phyloP scores from a whole-genome alignment of 1,284 basidiomycete genomes.

The Cerioporus squamosus region DNA sequence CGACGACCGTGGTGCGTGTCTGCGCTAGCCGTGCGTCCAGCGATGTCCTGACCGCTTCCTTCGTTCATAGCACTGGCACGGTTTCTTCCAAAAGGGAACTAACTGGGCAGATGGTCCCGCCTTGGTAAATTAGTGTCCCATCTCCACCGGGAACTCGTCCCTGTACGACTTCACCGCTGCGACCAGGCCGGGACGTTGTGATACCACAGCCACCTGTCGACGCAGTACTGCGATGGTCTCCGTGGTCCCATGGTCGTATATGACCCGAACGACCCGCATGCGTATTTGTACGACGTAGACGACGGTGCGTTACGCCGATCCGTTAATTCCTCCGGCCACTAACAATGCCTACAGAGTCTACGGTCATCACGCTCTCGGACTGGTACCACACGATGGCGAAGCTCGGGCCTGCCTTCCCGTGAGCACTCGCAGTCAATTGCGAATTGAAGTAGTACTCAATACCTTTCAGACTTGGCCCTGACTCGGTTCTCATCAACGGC shows the following conservation, averaged over 20 bases:
- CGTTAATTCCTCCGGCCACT: not conserved
- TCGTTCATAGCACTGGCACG: constrained; percentile 43
- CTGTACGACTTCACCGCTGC: constrained; percentile 41
- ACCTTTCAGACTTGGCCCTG: constrained; percentile 1
- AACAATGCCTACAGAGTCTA: constrained; percentile 16
- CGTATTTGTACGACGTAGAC: constrained; percentile 44
- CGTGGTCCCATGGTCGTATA: constrained; percentile 43
- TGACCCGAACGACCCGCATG: constrained; percentile 44
- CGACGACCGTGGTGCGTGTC: constrained; percentile 39
- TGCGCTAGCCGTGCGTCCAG: too few relatives aligned
- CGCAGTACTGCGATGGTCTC: constrained; percentile 37
- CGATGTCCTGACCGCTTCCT: too few relatives aligned
- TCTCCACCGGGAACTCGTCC: constrained; percentile 48
- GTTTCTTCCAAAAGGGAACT: constrained; percentile 36
- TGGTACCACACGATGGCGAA: constrained; percentile 28
- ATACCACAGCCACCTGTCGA: constrained; percentile 30
- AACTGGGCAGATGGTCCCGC: constrained; percentile 39
- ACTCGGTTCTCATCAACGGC: constrained; percentile 56
- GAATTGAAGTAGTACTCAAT: not conserved
- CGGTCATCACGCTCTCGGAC: constrained; percentile 28
- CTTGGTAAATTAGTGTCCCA: constrained; percentile 54
- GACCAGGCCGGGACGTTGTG: constrained; percentile 37
- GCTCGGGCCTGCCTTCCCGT: constrained; percentile 16
- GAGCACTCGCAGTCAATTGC: not conserved
- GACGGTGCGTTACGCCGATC: too few relatives aligned